phyloP scores from a whole-genome alignment of 2,329 filamentous ascomycete genomes.

The Apiospora marii region DNA sequence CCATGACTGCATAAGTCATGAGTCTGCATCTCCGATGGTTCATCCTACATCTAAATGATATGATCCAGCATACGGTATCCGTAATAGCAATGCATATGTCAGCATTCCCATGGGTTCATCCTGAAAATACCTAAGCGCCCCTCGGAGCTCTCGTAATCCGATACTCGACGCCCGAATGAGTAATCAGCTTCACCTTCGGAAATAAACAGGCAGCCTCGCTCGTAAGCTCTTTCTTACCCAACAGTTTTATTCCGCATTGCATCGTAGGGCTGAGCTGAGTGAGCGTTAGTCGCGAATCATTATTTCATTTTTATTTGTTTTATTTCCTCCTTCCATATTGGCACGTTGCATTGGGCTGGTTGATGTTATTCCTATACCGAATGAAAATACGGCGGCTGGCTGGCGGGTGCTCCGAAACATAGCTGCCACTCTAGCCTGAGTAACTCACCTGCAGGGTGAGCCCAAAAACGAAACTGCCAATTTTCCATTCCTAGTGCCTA shows the following conservation, averaged over 20 bases:
- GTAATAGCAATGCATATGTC: background rate
- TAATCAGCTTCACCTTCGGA: background rate
- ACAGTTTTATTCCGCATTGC: background rate
- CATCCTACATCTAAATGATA: background rate
- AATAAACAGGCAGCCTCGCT: background rate
- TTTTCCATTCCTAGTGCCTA: background rate
- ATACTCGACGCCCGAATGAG: background rate
- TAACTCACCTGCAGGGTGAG: background rate
- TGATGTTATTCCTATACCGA: background rate
- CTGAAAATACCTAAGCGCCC: background rate
- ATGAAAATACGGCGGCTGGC: background rate
- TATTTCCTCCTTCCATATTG: background rate
- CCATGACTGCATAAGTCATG: slow-evolving; percentile 10
- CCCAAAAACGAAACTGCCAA: background rate
- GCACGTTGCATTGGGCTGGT: background rate
- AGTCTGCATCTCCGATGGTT: background rate
- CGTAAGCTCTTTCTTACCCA: background rate
- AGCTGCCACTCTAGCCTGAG: background rate
- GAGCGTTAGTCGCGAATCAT: background rate
- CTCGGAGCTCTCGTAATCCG: slow-evolving; percentile 11
- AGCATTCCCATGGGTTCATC: slow-evolving; percentile 2
- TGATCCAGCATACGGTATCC: background rate
- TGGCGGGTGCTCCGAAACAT: slow-evolving; percentile 11
- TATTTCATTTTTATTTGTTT: background rate
- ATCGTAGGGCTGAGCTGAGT: background rate